These are phyloP conservation scores for Coemansia aciculifera DNA, from an alignment of 192 early-diverging fungal genomes.

Conservation along the genomic window DNA sequence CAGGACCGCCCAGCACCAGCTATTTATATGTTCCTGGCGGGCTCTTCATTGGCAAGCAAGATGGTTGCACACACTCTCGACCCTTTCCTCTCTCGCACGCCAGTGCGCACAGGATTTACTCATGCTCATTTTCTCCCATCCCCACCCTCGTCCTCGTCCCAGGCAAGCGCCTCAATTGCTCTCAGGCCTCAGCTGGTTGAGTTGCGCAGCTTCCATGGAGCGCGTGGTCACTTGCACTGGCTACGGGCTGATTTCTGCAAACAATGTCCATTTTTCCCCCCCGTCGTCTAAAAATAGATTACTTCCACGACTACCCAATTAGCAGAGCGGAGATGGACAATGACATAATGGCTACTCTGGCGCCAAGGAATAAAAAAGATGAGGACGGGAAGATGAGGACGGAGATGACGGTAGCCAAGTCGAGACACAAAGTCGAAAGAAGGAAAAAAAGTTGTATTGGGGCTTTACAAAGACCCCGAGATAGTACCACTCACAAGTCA, in stretches of 20 bases:
- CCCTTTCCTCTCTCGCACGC: background rate
- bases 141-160: background rate
- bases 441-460: background rate
- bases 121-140: background rate
- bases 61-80: background rate
- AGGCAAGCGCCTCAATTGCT: background rate
- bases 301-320: too few relatives aligned
- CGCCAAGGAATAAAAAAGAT: background rate
- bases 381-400: background rate
- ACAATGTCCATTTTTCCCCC: background rate
- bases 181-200: background rate
- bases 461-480: background rate
- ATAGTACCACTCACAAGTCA: background rate
- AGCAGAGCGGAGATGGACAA: too few relatives aligned
- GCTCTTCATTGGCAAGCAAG: background rate
- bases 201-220: background rate
- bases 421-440: background rate
- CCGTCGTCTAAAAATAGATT: background rate
- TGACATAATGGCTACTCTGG: background rate
- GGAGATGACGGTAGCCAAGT: background rate
- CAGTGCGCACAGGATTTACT: background rate
- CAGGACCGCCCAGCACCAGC: background rate
- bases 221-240: background rate
- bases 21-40: conserved; percentile 8
- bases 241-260: conserved; percentile 1